phyloP scores from a whole-genome alignment of 371 early-diverging fungal genomes.

The Rhizomucor miehei region DNA sequence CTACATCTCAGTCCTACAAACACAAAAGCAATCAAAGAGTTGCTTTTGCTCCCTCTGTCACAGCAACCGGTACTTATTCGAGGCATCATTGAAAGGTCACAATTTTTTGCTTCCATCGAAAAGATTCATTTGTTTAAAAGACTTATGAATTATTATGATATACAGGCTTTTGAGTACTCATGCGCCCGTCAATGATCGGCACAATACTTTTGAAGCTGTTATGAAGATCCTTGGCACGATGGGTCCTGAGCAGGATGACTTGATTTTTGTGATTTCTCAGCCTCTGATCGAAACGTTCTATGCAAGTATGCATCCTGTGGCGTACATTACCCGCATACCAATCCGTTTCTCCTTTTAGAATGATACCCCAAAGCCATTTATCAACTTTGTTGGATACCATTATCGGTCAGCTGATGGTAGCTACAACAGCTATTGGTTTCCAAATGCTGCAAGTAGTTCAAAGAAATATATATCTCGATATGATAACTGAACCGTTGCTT shows the following conservation, averaged over 20 bases:
- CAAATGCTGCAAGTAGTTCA: slow-evolving; percentile 32
- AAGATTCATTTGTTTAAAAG: background rate
- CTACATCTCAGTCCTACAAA: slow-evolving; percentile 22
- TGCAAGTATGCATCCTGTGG: slow-evolving; percentile 16
- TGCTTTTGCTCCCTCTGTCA: slow-evolving; percentile 20
- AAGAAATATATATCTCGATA: too few relatives aligned
- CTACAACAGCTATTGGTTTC: slow-evolving; percentile 35
- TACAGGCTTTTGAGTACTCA: slow-evolving; percentile 31
- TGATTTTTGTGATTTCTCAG: slow-evolving; percentile 22
- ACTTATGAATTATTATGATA: background rate
- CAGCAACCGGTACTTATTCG: slow-evolving; percentile 24
- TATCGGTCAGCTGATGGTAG: slow-evolving; percentile 53
- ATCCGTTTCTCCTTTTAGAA: slow-evolving; percentile 17
- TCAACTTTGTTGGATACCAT: slow-evolving; percentile 35
- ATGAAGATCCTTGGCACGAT: slow-evolving; percentile 37
- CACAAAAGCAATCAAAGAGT: slow-evolving; percentile 31
- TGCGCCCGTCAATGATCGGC: slow-evolving; percentile 37
- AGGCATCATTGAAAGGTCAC: slow-evolving; percentile 39
- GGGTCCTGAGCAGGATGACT: slow-evolving; percentile 30
- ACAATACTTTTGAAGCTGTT: slow-evolving; percentile 41
- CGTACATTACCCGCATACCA: too few relatives aligned
- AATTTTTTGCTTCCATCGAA: background rate
- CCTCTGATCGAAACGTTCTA: slow-evolving; percentile 30
- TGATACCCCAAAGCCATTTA: slow-evolving; percentile 41
- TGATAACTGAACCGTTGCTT: too few relatives aligned